Base-by-base conservation (phyloP, 768 basidiomycete genomes). In the Termitomyces sp. region DNA sequence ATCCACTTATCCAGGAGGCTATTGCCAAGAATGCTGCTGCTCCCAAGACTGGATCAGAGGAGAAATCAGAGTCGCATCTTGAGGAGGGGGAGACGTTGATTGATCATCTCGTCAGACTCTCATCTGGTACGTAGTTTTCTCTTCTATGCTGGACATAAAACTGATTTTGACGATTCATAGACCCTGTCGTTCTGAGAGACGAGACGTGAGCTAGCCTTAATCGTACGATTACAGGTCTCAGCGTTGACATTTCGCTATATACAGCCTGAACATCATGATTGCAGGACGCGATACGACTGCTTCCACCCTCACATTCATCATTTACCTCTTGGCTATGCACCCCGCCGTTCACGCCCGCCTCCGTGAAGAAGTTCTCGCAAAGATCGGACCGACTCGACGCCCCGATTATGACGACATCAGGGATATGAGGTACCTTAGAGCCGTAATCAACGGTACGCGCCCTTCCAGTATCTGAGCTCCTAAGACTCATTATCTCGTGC, bases 381-480 rank as follows among this genome's bases (percentile, higher is more conserved):
- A 79, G 42, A 77, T 89, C 7, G 86, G 87, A 0, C 68, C 73
- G 0, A 74, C 73, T 0, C 75, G 76, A 1, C 74, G 79, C 12
- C 88, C 86, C 4, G 79, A 79, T 3, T 81, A 80, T 56, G 82
- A 84, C 48, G 82, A 86, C 63, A 80, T 89, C 64, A 75, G 76
- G 33, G 83, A 84, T 4, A 84, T 88, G 83, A 87, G 84, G 68
- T 88, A 82, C 63, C 70, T 88, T 15, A 75, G 84, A 28, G 88
- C 87, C 1, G 84, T 89, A 24, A 80, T 89, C 53, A 88, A 89
- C 63, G 86, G 86, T 86, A 48, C 40, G 68, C 18, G 11, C 40
- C 13, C 3, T 22, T 32, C 3, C 16, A 40, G 18, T 38, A 15
- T 32, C 20, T 35, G 16, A 44, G 32, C 13, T 38, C 3, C 6